These are phyloP conservation scores for Aspergillus neotritici DNA, from an alignment of 2,329 filamentous ascomycete genomes.

Conservation along the genomic window DNA sequence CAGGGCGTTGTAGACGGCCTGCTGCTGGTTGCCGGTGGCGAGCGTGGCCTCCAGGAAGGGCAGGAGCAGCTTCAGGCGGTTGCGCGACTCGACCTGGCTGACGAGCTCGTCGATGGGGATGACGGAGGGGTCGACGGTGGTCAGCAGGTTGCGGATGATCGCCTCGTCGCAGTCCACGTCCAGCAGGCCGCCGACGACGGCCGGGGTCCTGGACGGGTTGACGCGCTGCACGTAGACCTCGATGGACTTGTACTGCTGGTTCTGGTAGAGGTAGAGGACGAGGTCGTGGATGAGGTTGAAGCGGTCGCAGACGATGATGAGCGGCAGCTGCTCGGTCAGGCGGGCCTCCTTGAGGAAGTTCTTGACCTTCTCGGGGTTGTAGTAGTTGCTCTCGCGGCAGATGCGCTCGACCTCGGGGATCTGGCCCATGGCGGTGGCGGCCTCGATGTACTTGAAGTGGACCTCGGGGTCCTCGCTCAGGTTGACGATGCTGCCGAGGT, in stretches of 20 bases:
- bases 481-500: conserved; percentile 96
- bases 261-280: conserved; percentile 95
- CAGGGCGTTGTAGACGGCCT: conserved; percentile 92
- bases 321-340: conserved; percentile 82
- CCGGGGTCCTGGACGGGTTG: conserved; percentile 83
- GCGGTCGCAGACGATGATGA: conserved; percentile 98
- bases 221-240: conserved; percentile 97
- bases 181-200: conserved; percentile 85
- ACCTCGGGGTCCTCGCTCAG: conserved; percentile 92
- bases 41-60: conserved; percentile 94
- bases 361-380: conserved; percentile 93
- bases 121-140: conserved; percentile 73
- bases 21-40: conserved; percentile 85
- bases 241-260: conserved; percentile 98
- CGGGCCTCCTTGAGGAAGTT: conserved; percentile 98
- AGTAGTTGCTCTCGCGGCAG: conserved; percentile 85
- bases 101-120: conserved; percentile 95
- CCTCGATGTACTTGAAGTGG: conserved; percentile 98
- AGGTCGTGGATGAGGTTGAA: conserved; percentile 98
- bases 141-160: conserved; percentile 88
- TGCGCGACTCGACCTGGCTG: conserved; percentile 87
- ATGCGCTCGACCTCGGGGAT: conserved; percentile 95
- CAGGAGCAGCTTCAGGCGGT: conserved; percentile 88
- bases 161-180: conserved; percentile 96
- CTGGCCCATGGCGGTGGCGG: conserved; percentile 87